Evolutionary conservation across 306 rosid genomes (phyloP), one percentile per base, ranked within the genome.

Genomic region (Hippophae gyantsensis): DNA sequence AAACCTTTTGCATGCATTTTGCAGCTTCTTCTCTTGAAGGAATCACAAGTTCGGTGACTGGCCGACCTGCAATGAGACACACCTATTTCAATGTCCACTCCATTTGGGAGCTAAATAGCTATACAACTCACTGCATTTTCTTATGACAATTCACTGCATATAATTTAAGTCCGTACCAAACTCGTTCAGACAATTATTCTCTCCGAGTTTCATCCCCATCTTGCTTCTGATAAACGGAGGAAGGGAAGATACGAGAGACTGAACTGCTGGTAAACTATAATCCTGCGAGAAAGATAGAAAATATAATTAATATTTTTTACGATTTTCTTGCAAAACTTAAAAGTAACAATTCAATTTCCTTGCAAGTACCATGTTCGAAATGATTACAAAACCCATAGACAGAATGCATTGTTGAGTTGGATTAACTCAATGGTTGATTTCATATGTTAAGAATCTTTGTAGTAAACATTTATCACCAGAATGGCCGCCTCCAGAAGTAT

Each of bases 1-100:
- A 48, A 71, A 80, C 69, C 63, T 75, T 74, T 76, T 74, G 84
- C 84, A 87, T 74, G 83, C 82, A 81, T 70, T 79, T 79, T 9
- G 83, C 84, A 59, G 85, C 95, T 69, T 70, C 93, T 66, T 83
- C 84, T 80, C 86, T 87, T 32, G 86, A 71, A 9, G 72, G 72
- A 52, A 79, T 61, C 52, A 62, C 62, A 55, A 80, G 61, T 64
- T 79, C 83, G 49, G 52, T 27, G 25, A 67, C 42, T 10, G 66
- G 42, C 66, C 56, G 69, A 58, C 97, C 95, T 90, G 72, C 69
- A 71, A 69, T 69, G 67, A 64, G n/a, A 57, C 10, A 32, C 47
- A 48, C 13, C 13, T 8, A 54, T 5, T 7, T 25, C 57, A 9
- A 10, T 43, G 61, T 52, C 9, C 44, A 55, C 65, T 63, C 52